phyloP scores from a whole-genome alignment of 1,139 yeast species.

The Protomyces arabidopsidicola region DNA sequence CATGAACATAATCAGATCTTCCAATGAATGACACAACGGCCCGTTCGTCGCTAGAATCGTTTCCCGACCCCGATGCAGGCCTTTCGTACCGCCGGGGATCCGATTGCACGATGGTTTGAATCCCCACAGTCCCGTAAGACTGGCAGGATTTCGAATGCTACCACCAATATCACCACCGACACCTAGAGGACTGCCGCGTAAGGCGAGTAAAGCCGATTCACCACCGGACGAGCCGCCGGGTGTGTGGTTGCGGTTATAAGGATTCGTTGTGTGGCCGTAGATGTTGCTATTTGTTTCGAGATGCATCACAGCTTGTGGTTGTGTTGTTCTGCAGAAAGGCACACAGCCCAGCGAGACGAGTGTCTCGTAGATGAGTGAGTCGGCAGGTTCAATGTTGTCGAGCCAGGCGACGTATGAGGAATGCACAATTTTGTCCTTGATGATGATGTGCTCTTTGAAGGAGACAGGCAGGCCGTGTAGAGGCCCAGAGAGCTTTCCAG shows the following conservation, averaged over 20 bases:
- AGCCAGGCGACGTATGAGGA: slow-evolving; percentile 43
- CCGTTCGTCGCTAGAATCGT: slow-evolving; percentile 47
- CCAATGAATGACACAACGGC: slow-evolving; percentile 49
- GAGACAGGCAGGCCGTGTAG: slow-evolving; percentile 53
- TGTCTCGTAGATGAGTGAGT: slow-evolving; percentile 42
- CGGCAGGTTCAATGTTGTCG: slow-evolving; percentile 36
- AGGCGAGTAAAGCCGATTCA: slow-evolving; percentile 51
- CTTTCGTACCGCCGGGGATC: slow-evolving; percentile 46
- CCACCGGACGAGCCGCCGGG: slow-evolving; percentile 63
- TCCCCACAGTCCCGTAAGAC: slow-evolving; percentile 52
- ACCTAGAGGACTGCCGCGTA: slow-evolving; percentile 49
- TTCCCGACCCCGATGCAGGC: slow-evolving; percentile 51
- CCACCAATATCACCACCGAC: slow-evolving; percentile 63
- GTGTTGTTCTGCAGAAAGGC: slow-evolving; percentile 53
- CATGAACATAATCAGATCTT: slow-evolving; percentile 56
- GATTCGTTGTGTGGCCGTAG: slow-evolving; percentile 46
- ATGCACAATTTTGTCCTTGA: slow-evolving; percentile 46
- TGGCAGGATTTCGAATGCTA: slow-evolving; percentile 51
- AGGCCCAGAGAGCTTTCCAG: slow-evolving; percentile 47
- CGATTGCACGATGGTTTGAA: slow-evolving; percentile 50
- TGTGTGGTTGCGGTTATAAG: slow-evolving; percentile 45
- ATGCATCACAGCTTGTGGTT: slow-evolving; percentile 59
- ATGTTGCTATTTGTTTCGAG: slow-evolving; percentile 42
- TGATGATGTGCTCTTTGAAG: slow-evolving; percentile 49
- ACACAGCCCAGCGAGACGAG: slow-evolving; percentile 60